Percentiles rank a stretch among this genome's conserved stretches.
These are phyloP conservation scores for Curvularia spicifera DNA, from an alignment of 2,329 filamentous ascomycete genomes.

Conservation along the genomic window DNA sequence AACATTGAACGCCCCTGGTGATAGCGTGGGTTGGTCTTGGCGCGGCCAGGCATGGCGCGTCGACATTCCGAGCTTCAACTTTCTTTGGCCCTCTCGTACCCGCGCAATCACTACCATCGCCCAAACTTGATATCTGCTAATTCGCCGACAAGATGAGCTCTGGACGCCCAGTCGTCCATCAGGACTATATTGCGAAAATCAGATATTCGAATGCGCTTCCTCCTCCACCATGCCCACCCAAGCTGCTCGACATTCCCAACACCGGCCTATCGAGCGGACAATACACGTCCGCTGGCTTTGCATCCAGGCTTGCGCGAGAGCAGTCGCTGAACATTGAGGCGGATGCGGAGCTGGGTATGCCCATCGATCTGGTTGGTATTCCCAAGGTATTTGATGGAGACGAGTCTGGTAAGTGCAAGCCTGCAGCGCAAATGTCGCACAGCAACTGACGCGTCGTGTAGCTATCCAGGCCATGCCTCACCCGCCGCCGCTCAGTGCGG, in stretches of 20 bases:
- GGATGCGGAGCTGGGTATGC: conserved; percentile 97
- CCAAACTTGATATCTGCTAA: conserved; percentile 4
- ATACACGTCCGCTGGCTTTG: conserved; percentile 90
- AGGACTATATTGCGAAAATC: conserved; percentile 96
- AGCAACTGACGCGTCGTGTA: conserved; percentile 49
- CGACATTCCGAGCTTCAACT: conserved; percentile 33
- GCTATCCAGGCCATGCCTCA: conserved; percentile 82
- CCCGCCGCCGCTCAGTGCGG: conserved; percentile 75
- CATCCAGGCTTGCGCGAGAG: conserved; percentile 84
- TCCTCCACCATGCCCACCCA: conserved; percentile 90
- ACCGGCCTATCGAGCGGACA: conserved; percentile 84
- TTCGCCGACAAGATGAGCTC: conserved; percentile 33
- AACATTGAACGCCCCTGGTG: conserved; percentile 7
- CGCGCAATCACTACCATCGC: conserved; percentile 21
- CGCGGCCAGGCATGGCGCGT: conserved; percentile 32
- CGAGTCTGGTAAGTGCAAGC: conserved; percentile 73
- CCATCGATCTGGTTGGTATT: conserved; percentile 91
- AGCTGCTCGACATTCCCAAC: conserved; percentile 95
- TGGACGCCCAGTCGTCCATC: conserved; percentile 64
- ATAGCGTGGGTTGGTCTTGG: conserved; percentile 24
- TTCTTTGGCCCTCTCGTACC: conserved; percentile 28
- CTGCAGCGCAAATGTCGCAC: conserved; percentile 16
- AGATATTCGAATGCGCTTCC: conserved; percentile 95
- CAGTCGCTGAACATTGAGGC: conserved; percentile 96
- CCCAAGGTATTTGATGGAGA: conserved; percentile 94